Percentiles rank a stretch among this genome's conserved stretches.
These are phyloP conservation scores for Pichia inconspicua DNA, from an alignment of 1,139 yeast genomes.

Conservation along the genomic window DNA sequence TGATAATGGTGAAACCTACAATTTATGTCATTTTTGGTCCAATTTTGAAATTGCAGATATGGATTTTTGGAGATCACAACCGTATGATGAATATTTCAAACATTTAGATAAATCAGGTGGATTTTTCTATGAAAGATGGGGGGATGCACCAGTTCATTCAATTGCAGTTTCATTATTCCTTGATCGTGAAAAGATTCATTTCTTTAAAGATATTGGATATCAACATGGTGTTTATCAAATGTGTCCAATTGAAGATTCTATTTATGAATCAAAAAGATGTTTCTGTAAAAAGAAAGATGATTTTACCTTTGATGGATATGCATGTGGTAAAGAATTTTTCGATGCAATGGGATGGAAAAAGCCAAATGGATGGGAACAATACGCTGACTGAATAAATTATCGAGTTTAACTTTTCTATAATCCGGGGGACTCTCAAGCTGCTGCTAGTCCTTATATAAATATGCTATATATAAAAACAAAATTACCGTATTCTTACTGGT, in stretches of 20 bases:
- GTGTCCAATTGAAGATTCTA: constrained; percentile 44
- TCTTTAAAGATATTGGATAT: constrained; percentile 49
- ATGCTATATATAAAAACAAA: no score
- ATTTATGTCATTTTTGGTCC: constrained; percentile 54
- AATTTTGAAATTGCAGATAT: constrained; percentile 50
- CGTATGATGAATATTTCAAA: constrained; percentile 41
- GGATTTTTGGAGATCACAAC: constrained; percentile 44
- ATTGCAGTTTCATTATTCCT: constrained; percentile 46
- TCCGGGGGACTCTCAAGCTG: no score
- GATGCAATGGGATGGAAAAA: constrained; percentile 40
- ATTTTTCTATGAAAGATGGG: constrained; percentile 57
- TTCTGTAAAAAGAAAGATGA: constrained; percentile 43
- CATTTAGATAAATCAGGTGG: constrained; percentile 46
- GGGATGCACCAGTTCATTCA: constrained; percentile 55
- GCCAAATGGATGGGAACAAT: constrained; percentile 47
- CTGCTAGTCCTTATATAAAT: no score
- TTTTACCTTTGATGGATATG: constrained; percentile 47
- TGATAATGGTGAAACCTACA: constrained; percentile 43
- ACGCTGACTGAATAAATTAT: constrained; percentile 11
- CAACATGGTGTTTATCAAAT: constrained; percentile 48
- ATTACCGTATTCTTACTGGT: no score
- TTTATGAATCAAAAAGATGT: constrained; percentile 39
- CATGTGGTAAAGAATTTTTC: constrained; percentile 48
- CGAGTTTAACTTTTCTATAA: not conserved
- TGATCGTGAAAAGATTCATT: constrained; percentile 40